Evolutionary conservation across 2,329 filamentous ascomycete genomes (phyloP).

Genomic region (Sphaerulina musiva): DNA sequence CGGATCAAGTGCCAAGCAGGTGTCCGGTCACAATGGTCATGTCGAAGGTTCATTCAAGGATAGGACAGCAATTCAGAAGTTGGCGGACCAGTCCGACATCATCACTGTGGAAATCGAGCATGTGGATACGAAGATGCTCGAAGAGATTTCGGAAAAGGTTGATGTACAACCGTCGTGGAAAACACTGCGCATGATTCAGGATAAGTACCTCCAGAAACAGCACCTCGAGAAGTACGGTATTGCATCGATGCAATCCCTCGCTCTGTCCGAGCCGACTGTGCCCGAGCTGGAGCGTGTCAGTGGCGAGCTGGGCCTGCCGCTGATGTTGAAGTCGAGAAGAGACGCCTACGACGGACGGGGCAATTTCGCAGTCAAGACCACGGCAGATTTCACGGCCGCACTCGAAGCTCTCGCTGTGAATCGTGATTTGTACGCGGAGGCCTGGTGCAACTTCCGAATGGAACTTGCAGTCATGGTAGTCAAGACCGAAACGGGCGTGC

Average conservation of each 20-base stretch:
- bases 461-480: slow-evolving; percentile 94
- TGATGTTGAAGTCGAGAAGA: slow-evolving; percentile 87
- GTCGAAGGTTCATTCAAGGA: slow-evolving; percentile 86
- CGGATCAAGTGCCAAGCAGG: slow-evolving; percentile 75
- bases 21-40: slow-evolving; percentile 67
- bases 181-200: slow-evolving; percentile 82
- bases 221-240: slow-evolving; percentile 64
- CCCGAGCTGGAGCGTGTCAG: slow-evolving; percentile 59
- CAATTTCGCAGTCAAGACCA: slow-evolving; percentile 58
- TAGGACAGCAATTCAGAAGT: slow-evolving; percentile 64
- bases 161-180: slow-evolving; percentile 71
- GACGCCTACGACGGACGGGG: slow-evolving; percentile 89
- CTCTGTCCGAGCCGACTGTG: slow-evolving; percentile 54
- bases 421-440: slow-evolving; percentile 77
- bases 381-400: slow-evolving; percentile 58
- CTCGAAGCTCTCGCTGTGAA: slow-evolving; percentile 59
- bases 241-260: slow-evolving; percentile 64
- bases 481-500: slow-evolving; percentile 67
- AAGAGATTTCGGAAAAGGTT: slow-evolving; percentile 68
- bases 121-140: slow-evolving; percentile 80
- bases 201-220: slow-evolving; percentile 87
- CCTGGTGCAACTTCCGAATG: slow-evolving; percentile 76
- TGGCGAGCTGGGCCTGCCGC: slow-evolving; percentile 65
- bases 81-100: slow-evolving; percentile 71
- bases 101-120: slow-evolving; percentile 95